Base-by-base conservation (phyloP, 306 rosid genomes). In the Fragaria vesca region DNA sequence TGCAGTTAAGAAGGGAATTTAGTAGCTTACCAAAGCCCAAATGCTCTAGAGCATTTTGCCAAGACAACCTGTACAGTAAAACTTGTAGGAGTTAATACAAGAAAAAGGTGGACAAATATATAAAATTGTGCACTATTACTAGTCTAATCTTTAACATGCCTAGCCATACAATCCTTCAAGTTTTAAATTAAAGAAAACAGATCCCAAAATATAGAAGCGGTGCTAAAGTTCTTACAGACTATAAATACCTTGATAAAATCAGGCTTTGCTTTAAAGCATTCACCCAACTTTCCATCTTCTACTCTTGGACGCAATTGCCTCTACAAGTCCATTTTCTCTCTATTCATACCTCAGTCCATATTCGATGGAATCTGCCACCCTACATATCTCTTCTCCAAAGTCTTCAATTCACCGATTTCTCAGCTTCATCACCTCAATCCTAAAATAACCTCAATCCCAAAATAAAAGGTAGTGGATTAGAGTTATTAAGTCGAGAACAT, bases 311-410 rank as follows among this genome's bases (percentile, higher is more conserved):
- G 88, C 83, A 90, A 94, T 93, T 69, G 97, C 87, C 88, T 94
- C 98, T 61, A 94, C 97, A 69, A 89, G 87, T 72, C 98, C 98
- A 82, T 94, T 94, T 83, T 94, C 98, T 61, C 83, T 78, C 98
- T 94, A 87, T 69, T 74, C 48, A 78, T 24, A 24, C 24, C 24
- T 24, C 24, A 24, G 24, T 24, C 24, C 24, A 24, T 24, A 24
- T 24, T 24, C 24, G 24, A 24, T 24, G 24, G 24, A 24, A 24
- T 24, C 24, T 24, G 24, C 24, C 24, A 24, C 24, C 24, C 24
- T 24, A 24, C 24, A 24, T 24, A 24, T 24, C 24, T 24, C 24
- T 24, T 24, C 24, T 24, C 24, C 24, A 24, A 24, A 24, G 24
- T 24, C 24, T 24, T 24, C 24, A 24, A 24, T 24, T 24, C 24